phyloP scores from a whole-genome alignment of 805 yeast genomes.

The Suhomyces canberraensis region DNA sequence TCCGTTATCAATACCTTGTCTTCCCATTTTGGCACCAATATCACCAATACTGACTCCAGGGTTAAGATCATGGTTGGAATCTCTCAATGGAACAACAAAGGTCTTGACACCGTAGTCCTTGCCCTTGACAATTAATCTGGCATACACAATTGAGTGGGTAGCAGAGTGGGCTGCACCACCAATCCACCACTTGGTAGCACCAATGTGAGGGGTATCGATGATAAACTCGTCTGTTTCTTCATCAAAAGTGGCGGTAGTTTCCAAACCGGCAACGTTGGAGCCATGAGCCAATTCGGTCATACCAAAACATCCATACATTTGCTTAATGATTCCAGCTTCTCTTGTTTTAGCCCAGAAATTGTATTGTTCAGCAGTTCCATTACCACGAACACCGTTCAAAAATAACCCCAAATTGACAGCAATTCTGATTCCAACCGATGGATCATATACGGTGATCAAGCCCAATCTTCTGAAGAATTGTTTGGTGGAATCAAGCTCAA shows the following conservation, averaged over 20 bases:
- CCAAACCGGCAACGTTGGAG: slow-evolving; percentile 57
- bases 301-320: slow-evolving; percentile 61
- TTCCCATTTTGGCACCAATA: slow-evolving; percentile 93
- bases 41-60: slow-evolving; percentile 89
- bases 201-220: slow-evolving; percentile 83
- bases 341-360: slow-evolving; percentile 76
- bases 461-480: slow-evolving; percentile 58
- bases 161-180: slow-evolving; percentile 97
- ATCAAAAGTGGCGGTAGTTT: slow-evolving; percentile 70
- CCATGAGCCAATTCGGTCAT: slow-evolving; percentile 74
- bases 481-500: slow-evolving; percentile 47
- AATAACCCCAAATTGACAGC: slow-evolving; percentile 90
- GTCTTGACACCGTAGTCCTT: slow-evolving; percentile 91
- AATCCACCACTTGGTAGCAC: slow-evolving; percentile 98
- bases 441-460: slow-evolving; percentile 65
- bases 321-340: slow-evolving; percentile 58
- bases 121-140: slow-evolving; percentile 75
- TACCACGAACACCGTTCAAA: slow-evolving; percentile 75
- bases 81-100: slow-evolving; percentile 87
- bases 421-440: slow-evolving; percentile 73
- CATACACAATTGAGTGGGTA: slow-evolving; percentile 81
- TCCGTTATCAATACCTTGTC: slow-evolving; percentile 94
- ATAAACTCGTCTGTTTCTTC: slow-evolving; percentile 60
- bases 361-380: slow-evolving; percentile 82
- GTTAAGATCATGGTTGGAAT: slow-evolving; percentile 61